These are phyloP conservation scores for Hanseniaspora singularis DNA, from an alignment of 805 yeast species.

Conservation along the genomic window DNA sequence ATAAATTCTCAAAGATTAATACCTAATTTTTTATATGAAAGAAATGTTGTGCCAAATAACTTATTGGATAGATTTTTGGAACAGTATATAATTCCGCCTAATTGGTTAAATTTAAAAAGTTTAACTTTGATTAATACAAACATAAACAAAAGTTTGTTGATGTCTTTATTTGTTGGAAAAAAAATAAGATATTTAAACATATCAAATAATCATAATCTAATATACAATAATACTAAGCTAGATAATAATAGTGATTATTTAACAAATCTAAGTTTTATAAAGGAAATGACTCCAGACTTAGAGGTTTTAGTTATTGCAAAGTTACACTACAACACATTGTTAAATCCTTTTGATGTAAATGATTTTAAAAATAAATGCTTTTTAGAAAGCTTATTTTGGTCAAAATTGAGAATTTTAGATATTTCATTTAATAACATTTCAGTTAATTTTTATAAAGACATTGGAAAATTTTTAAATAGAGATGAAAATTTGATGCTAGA, in stretches of 20 bases:
- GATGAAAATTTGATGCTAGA: not conserved
- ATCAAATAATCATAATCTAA: conserved; percentile 8
- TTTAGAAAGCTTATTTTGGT: not conserved
- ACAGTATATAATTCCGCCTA: conserved; percentile 5
- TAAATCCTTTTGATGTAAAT: not conserved
- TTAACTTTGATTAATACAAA: conserved; percentile 8
- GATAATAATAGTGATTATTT: not conserved
- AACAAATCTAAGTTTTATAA: not conserved
- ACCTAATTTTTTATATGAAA: not conserved
- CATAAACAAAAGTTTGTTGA: conserved; percentile 4
- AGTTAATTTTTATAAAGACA: not conserved
- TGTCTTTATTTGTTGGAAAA: not conserved
- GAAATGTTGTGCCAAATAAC: not conserved
- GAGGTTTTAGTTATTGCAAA: conserved; percentile 4
- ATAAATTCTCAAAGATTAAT: conserved; percentile 1
- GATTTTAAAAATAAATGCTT: not conserved
- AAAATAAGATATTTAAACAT: conserved; percentile 2
- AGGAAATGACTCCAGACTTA: not conserved
- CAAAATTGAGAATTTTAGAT: conserved; percentile 2
- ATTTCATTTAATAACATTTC: conserved; percentile 2
- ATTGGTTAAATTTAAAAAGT: conserved; percentile 5
- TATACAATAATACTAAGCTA: not conserved
- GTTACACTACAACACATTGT: not conserved
- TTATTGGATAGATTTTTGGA: not conserved
- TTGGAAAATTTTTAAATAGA: not conserved